Conservation (phyloP, 1,139 yeast species). For the Candida sanyaensis region DNA sequence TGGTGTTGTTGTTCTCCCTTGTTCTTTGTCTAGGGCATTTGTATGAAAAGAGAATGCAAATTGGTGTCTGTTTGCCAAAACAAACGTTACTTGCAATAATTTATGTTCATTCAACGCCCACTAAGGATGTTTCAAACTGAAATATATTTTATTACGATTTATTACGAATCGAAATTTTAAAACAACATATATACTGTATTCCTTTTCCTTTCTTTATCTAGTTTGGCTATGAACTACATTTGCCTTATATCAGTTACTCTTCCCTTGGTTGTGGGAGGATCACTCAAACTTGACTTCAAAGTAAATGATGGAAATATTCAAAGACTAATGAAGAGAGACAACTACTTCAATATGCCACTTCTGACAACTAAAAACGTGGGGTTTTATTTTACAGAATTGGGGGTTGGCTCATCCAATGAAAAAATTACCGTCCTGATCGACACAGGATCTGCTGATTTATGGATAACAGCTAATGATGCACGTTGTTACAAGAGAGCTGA, state of each 20-base stretch:
- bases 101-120: neutral
- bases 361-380: neutral
- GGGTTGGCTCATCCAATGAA: slow-evolving; percentile 24
- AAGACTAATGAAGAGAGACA: neutral
- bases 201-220: too few relatives aligned
- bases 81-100: neutral
- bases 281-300: neutral
- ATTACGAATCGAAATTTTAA: too few relatives aligned
- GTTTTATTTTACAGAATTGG: slow-evolving; percentile 7
- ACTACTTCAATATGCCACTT: neutral
- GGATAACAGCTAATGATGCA: slow-evolving; percentile 18
- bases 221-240: neutral
- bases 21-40: neutral
- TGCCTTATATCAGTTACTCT: neutral
- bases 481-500: slow-evolving; percentile 5
- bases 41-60: neutral
- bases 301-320: neutral
- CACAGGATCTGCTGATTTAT: slow-evolving; percentile 31
- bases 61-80: neutral
- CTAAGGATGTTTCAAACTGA: neutral
- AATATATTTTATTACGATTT: too few relatives aligned
- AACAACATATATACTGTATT: too few relatives aligned
- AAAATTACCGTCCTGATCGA: slow-evolving; percentile 23
- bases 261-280: neutral
- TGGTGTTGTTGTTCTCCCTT: too few relatives aligned